Base-by-base conservation (phyloP, 148 eudicot genomes). In the Drosera capensis region DNA sequence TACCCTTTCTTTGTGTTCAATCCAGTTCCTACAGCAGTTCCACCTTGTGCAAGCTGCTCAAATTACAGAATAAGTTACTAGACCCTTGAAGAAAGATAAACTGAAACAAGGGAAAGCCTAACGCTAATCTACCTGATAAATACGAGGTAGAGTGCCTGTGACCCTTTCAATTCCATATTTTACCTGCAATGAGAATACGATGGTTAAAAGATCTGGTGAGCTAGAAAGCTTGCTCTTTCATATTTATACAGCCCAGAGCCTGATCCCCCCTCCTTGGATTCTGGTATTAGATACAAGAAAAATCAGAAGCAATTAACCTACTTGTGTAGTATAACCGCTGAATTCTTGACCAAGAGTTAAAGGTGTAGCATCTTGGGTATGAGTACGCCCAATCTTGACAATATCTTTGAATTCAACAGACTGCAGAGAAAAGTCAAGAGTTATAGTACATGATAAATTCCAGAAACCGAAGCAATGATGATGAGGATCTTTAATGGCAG, bases 281-380 rank as follows among this genome's bases (percentile, higher is more conserved):
- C 14, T 19, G 23, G 14, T 1, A 41, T 1, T 9, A 41, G 23
- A 41, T 9, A 22, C 20, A 14, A 39, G 21, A 41, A 8, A 1
- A 14, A 5, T 17, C 14, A 41, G 11, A 11, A 31, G 39, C 48
- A 38, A 35, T 29, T 29, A 62, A 40, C 88, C 60, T 68, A 90
- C 99, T 64, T 90, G 99, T 25, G 86, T 84, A 40, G 93, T 76
- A 62, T 84, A 90, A 43, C 99, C 99, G 30, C 99, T 80, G 51
- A 90, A 90, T 63, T 80, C 97, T 71, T 88, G 94, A 58, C 97
- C 97, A 68, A 88, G 92, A 23, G 97, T 88, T 79, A 88, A 90
- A 46, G 99, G 99, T 43, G 99, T 90, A 36, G 99, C 99, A 64
- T 90, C 99, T 70, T 90, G 99, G 45, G 95, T 84, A 58, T 80